A percentile compares a stretch with the other conserved stretches of the same genome.
Conservation (phyloP, 306 rosid genomes). For the Corylus avellana region DNA sequence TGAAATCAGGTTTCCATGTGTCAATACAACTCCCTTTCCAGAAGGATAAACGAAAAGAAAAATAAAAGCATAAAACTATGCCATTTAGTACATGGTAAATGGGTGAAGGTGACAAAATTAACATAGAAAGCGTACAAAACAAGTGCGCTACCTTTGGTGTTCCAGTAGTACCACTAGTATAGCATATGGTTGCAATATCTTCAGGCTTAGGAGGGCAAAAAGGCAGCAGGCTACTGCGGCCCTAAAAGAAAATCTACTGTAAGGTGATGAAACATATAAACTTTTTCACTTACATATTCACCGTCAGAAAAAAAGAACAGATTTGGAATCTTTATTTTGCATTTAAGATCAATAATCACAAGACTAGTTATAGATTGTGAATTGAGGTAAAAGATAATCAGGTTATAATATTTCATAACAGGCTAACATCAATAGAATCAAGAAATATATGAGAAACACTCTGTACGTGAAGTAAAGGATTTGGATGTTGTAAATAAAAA, state of each 20-base stretch:
- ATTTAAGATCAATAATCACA: background rate
- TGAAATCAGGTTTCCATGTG: conserved; percentile 86
- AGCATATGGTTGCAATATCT: conserved; percentile 91
- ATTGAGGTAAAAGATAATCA: background rate
- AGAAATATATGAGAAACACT: background rate
- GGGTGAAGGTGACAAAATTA: background rate
- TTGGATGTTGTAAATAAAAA: background rate
- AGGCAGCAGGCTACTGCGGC: conserved; percentile 66
- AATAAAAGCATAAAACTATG: background rate
- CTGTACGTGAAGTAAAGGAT: background rate
- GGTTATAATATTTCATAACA: background rate
- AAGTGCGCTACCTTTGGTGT: conserved; percentile 77
- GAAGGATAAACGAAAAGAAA: conserved; percentile 21
- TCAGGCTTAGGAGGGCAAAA: conserved; percentile 83
- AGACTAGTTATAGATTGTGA: background rate
- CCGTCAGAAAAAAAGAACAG: background rate
- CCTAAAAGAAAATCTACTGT: conserved; percentile 57
- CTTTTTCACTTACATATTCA: background rate
- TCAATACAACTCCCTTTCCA: conserved; percentile 82
- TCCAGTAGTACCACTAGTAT: conserved; percentile 99
- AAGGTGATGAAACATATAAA: conserved; percentile 15
- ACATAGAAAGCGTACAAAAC: background rate
- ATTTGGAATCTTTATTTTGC: background rate
- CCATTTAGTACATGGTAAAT: background rate
- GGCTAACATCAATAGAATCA: background rate